These are phyloP conservation scores for Apiospora kogelbergensis DNA, from an alignment of 2,329 filamentous ascomycete species.

Conservation along the genomic window DNA sequence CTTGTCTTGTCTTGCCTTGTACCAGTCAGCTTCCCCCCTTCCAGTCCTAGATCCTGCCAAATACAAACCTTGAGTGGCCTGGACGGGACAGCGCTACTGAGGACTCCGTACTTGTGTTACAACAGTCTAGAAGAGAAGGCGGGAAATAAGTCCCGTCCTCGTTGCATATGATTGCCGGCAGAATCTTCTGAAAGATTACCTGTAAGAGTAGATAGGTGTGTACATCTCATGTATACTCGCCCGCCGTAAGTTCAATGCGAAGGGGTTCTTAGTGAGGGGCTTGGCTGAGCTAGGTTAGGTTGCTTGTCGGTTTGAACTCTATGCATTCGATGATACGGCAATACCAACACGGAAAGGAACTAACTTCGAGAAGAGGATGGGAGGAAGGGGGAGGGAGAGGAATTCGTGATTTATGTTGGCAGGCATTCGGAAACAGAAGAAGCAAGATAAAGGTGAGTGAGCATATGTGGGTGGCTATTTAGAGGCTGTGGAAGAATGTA, in stretches of 20 bases:
- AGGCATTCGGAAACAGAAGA: neutral
- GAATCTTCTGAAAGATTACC: neutral
- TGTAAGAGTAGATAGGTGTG: neutral
- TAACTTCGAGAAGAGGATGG: neutral
- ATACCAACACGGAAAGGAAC: neutral
- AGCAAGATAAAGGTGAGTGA: neutral
- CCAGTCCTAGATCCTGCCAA: neutral
- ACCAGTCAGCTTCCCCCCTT: neutral
- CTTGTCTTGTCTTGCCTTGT: neutral
- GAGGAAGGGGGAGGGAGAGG: too few relatives aligned
- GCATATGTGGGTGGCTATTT: too few relatives aligned
- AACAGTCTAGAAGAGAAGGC: neutral
- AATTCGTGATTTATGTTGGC: neutral
- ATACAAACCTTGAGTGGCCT: constrained; percentile 1
- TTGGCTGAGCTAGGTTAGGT: neutral
- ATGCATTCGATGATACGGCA: neutral
- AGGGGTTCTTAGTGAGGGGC: neutral
- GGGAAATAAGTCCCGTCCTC: neutral
- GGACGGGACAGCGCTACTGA: constrained; percentile 10
- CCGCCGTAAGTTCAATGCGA: neutral
- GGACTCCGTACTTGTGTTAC: neutral
- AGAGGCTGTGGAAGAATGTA: neutral
- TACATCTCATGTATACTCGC: neutral
- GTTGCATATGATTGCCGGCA: constrained; percentile 7
- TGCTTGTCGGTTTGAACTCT: constrained; percentile 1